phyloP scores from a whole-genome alignment of 1,139 yeast species.

The Magnusiomyces ingens region DNA sequence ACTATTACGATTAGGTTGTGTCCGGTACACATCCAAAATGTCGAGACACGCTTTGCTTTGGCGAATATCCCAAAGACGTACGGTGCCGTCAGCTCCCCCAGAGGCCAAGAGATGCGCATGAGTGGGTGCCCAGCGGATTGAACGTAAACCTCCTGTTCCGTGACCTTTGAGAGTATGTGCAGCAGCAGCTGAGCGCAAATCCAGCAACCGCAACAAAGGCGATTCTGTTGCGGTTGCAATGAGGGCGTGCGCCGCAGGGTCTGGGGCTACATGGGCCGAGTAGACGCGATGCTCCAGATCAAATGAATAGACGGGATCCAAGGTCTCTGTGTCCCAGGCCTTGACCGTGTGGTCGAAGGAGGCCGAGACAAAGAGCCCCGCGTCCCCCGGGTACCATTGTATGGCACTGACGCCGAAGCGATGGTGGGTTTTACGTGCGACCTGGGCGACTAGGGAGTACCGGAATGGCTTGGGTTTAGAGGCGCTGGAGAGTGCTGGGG shows the following conservation, averaged over 20 bases:
- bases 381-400: slow-evolving; percentile 86
- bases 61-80: slow-evolving; percentile 67
- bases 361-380: slow-evolving; percentile 76
- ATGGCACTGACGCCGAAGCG: slow-evolving; percentile 65
- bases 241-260: slow-evolving; percentile 42
- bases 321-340: slow-evolving; percentile 71
- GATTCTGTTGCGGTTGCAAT: slow-evolving; percentile 69
- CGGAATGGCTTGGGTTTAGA: background rate
- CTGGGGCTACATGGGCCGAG: slow-evolving; percentile 32
- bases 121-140: slow-evolving; percentile 75
- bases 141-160: slow-evolving; percentile 48
- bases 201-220: slow-evolving; percentile 62
- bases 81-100: slow-evolving; percentile 65
- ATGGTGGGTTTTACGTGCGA: slow-evolving; percentile 56
- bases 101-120: slow-evolving; percentile 55
- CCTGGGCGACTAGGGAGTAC: slow-evolving; percentile 15
- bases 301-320: slow-evolving; percentile 59
- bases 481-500: too few relatives aligned
- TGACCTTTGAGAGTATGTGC: slow-evolving; percentile 67
- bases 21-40: slow-evolving; percentile 45
- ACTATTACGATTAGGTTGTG: background rate
- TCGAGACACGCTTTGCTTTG: slow-evolving; percentile 59
- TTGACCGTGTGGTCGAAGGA: slow-evolving; percentile 75
- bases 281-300: slow-evolving; percentile 41
- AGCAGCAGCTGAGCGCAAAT: slow-evolving; percentile 61